Evolutionary conservation across 768 basidiomycete species (phyloP), one percentile per base, ranked within the genome.

Genomic region (Naganishia antarctica): DNA sequence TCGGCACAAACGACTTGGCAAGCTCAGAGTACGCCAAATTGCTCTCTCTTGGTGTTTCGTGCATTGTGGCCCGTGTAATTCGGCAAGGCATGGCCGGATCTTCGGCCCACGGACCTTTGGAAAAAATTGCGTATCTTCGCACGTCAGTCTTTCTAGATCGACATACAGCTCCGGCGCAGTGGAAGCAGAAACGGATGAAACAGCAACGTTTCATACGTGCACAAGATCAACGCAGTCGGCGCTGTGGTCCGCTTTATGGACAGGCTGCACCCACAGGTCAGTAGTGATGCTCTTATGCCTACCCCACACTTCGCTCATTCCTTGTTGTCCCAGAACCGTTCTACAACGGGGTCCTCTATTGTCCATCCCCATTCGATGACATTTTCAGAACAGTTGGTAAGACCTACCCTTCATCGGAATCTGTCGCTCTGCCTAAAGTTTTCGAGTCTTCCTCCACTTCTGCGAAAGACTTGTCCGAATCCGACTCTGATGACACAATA

Each of bases 11-110:
- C 37, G 53, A 57, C 37, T 26, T 57, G 53, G 53, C 53, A 2
- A 57, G 53, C 25, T 57, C 53, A 21, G 53, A 57, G 26, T 57
- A 57, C 53, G 53, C 53, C 37, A 57, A 40, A 25, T 18, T 26
- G 23, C 53, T 57, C 6, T 57, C 37, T 12, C 21, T 57, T 25
- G n/a, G 34, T 16, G 34, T 57, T 40, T 34, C 53, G 3, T 37
- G 53, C 23, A 16, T 57, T 3, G 53, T 40, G 13, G 21, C 31
- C 18, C 53, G 53, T 25, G 37, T 57, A 12, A 12, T 41, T 23
- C 53, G 53, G 23, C 4, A 9, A 44, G 43, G 26, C 6, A 37
- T 34, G 11, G 40, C 1, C 40, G 23, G 40, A 21, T 21, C 13
- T 57, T 6, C 4, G 31, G 2, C 9, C 53, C 34, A 13, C 15